A percentile compares a stretch with the other conserved stretches of the same genome.
phyloP scores from a whole-genome alignment of 129 eudicot species.

The Flaveria linearis region DNA sequence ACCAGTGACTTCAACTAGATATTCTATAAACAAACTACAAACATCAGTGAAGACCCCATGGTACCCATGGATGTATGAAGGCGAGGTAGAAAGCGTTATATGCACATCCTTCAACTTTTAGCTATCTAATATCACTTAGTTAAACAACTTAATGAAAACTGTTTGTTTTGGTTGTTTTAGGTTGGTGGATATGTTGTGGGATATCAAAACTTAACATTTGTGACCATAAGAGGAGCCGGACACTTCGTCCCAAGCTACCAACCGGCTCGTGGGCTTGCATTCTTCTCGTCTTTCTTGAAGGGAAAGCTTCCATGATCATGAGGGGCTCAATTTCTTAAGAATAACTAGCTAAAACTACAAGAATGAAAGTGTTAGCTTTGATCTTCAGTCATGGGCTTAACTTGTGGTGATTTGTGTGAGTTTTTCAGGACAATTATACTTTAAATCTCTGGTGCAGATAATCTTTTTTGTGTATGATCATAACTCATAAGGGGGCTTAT shows the following conservation, averaged over 20 bases:
- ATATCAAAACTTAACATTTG: constrained; percentile 54
- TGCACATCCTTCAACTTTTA: not conserved
- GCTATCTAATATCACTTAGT: not conserved
- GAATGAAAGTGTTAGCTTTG: not conserved
- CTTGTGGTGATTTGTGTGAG: not conserved
- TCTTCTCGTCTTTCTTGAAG: constrained; percentile 54
- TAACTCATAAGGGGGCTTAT: constrained; percentile 5
- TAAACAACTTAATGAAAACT: not conserved
- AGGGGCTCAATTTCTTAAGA: not conserved
- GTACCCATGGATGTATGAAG: constrained; percentile 55
- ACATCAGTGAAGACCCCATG: constrained; percentile 47
- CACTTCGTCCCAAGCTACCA: constrained; percentile 67
- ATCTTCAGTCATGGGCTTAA: not conserved
- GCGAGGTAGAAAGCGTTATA: constrained; percentile 43
- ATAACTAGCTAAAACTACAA: too few relatives aligned
- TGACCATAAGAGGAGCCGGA: constrained; percentile 62
- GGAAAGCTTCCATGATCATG: constrained; percentile 50
- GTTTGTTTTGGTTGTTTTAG: constrained; percentile 10
- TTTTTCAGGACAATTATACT: not conserved
- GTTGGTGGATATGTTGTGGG: constrained; percentile 64
- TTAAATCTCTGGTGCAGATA: constrained; percentile 4
- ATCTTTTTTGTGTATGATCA: constrained; percentile 5
- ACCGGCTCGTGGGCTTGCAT: constrained; percentile 50
- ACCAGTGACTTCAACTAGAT: constrained; percentile 54
- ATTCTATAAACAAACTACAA: constrained; percentile 43